Evolutionary conservation across 1,284 basidiomycete species (phyloP), one percentile per base, ranked within the genome.

Genomic region (Trichosporon inkin): DNA sequence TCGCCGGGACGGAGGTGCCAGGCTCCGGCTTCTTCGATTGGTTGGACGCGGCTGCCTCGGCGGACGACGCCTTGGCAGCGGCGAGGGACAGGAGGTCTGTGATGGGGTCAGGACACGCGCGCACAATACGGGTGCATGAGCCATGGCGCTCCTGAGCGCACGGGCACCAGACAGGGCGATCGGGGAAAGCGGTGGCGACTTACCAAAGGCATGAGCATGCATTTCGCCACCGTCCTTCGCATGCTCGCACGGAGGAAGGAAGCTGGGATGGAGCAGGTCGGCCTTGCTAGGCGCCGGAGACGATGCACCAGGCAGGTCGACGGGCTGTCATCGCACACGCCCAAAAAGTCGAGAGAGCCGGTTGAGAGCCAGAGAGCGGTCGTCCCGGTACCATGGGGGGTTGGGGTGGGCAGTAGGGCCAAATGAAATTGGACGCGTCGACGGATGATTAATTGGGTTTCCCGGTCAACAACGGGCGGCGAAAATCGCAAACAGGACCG

Each of bases 141-240:
- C 34, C 17, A 49, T 49, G 41, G 41, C 41, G 41, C 40, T 28
- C 19, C n/a, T 22, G 41, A 47, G 41, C 41, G 35, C 35, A 36
- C 35, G 20, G 28, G 41, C 41, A 24, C 41, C 22, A 22, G 41
- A 22, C 28, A n/a, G n/a, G 41, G 41, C 41, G 41, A 36, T 32
- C 52, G 24, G 34, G 55, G 47, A 22, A 41, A 28, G 44, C 51
- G 41, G 56, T 54, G 28, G 19, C 41, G 16, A 70, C 73, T 62
- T 54, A 77, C 75, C 75, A 62, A 75, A 71, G 35, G 75, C 75
- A 47, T 77, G 75, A 13, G 73, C 68, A 65, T 77, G 75, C 71
- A 74, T 71, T 39, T 76, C 75, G 22, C 73, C 73, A 34, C 67
- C 69, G 19, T 67, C 65, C 37, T 62, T 58, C 34, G 63, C 67